A percentile compares a stretch with the other conserved stretches of the same genome.
phyloP scores from a whole-genome alignment of 768 basidiomycete species.

The Rhizopogon salebrosus region DNA sequence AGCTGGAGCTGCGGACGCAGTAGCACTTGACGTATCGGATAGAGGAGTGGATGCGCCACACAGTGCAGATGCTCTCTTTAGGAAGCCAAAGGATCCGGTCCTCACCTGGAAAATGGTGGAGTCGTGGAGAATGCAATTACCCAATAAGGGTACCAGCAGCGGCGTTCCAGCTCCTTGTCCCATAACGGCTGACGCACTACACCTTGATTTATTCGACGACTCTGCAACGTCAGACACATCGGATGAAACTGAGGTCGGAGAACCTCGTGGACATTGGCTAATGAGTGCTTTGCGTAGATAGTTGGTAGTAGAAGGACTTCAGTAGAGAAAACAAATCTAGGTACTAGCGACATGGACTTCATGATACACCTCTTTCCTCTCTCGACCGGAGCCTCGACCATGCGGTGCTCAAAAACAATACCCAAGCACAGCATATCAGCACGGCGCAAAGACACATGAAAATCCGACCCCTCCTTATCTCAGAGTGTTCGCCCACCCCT shows the following conservation, averaged over 20 bases:
- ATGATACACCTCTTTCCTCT: conserved; percentile 22
- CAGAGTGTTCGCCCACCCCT: conserved; percentile 22
- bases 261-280: conserved; percentile 27
- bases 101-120: conserved; percentile 27
- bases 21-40: conserved; percentile 17
- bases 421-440: conserved; percentile 52
- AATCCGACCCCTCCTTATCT: conserved; percentile 44
- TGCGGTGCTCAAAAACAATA: conserved; percentile 58
- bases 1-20: conserved; percentile 10
- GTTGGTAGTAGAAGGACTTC: not conserved
- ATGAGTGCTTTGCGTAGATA: conserved; percentile 7
- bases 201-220: conserved; percentile 19
- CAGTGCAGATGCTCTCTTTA: conserved; percentile 9
- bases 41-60: conserved; percentile 5
- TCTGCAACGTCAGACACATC: conserved; percentile 24
- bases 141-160: conserved; percentile 8
- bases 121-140: conserved; percentile 25
- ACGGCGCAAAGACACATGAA: conserved; percentile 39
- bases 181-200: not conserved
- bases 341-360: not conserved
- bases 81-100: conserved; percentile 17
- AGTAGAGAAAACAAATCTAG: not conserved
- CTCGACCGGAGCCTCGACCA: conserved; percentile 49
- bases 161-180: not conserved
- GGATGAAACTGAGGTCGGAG: conserved; percentile 26